A percentile compares a stretch with the other conserved stretches of the same genome.
Evolutionary conservation across 352 stramenopile genomes (phyloP).

Genomic region (Pythium pyrilobum): DNA sequence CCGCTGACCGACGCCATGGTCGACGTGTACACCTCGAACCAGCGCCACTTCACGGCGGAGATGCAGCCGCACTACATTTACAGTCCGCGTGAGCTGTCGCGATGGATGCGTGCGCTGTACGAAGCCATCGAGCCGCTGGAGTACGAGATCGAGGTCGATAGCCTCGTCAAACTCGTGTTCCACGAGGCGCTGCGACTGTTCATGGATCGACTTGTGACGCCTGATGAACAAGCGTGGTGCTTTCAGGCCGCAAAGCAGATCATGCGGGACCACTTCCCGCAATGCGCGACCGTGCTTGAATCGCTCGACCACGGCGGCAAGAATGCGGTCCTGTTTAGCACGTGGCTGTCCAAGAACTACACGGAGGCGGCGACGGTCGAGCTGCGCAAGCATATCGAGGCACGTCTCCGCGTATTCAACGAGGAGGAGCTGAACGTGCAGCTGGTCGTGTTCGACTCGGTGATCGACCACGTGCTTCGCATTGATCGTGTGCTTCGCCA

Average conservation of each 20-base stretch:
- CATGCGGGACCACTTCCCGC: conserved; percentile 75
- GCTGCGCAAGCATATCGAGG: conserved; percentile 95
- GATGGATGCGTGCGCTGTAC: conserved; percentile 99
- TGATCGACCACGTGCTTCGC: conserved; percentile 98
- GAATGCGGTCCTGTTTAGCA: conserved; percentile 96
- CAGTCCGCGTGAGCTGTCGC: conserved; percentile 97
- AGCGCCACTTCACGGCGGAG: conserved; percentile 92
- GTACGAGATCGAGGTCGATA: conserved; percentile 93
- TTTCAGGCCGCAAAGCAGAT: conserved; percentile 85
- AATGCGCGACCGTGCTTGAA: conserved; percentile 70
- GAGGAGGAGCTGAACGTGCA: conserved; percentile 99
- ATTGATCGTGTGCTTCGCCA: conserved; percentile 98
- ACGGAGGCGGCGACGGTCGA: conserved; percentile 89
- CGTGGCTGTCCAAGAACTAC: conserved; percentile 98
- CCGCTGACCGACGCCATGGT: conserved; percentile 99
- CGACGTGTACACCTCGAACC: conserved; percentile 97
- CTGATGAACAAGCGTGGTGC: conserved; percentile 97
- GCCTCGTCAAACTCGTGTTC: conserved; percentile 96
- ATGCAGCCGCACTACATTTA: conserved; percentile 99
- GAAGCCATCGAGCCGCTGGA: conserved; percentile 96
- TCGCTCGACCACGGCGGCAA: conserved; percentile 69
- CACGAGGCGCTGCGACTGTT: conserved; percentile 99
- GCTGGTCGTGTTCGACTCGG: conserved; percentile 99
- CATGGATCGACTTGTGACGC: conserved; percentile 97
- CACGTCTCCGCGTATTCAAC: conserved; percentile 98